phyloP scores from a whole-genome alignment of 108 stramenopile species.

The Parietichytrium sp. region DNA sequence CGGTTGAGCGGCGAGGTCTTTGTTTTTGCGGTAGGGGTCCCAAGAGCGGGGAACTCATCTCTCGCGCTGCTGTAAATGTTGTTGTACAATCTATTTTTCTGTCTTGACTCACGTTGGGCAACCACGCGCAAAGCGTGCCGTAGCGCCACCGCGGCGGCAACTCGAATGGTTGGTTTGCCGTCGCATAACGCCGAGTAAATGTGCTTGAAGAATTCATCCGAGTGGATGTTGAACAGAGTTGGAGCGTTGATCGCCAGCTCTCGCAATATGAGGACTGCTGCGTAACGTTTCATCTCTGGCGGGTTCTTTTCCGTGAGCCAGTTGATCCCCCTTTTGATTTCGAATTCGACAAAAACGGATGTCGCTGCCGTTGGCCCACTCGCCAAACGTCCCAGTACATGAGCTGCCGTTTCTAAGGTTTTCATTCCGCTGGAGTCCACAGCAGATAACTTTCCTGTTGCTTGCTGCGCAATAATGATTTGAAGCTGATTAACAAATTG shows the following conservation, averaged over 20 bases:
- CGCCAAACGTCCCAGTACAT: neutral
- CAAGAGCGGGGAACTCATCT: neutral
- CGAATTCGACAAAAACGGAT: conserved; percentile 15
- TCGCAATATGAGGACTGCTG: conserved; percentile 2
- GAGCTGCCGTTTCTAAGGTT: neutral
- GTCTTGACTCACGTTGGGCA: conserved; percentile 16
- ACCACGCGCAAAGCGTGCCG: conserved; percentile 9
- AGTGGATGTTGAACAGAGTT: conserved; percentile 9
- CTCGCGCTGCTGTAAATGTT: neutral
- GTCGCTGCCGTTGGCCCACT: neutral
- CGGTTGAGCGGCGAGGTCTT: too few species aligned
- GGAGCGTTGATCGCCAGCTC: conserved; percentile 22
- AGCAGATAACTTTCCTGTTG: neutral
- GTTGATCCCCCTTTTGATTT: neutral
- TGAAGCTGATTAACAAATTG: neutral
- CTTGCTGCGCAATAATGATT: neutral
- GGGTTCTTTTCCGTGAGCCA: neutral
- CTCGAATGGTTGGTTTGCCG: neutral
- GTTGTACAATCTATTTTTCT: conserved; percentile 19
- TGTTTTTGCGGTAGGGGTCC: too few species aligned
- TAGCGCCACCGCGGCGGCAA: neutral
- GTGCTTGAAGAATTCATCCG: neutral
- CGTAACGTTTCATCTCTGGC: conserved; percentile 26
- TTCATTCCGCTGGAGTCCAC: neutral
- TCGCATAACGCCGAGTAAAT: neutral